phyloP scores from a whole-genome alignment of 768 basidiomycete species.

The Grammothele lineata region DNA sequence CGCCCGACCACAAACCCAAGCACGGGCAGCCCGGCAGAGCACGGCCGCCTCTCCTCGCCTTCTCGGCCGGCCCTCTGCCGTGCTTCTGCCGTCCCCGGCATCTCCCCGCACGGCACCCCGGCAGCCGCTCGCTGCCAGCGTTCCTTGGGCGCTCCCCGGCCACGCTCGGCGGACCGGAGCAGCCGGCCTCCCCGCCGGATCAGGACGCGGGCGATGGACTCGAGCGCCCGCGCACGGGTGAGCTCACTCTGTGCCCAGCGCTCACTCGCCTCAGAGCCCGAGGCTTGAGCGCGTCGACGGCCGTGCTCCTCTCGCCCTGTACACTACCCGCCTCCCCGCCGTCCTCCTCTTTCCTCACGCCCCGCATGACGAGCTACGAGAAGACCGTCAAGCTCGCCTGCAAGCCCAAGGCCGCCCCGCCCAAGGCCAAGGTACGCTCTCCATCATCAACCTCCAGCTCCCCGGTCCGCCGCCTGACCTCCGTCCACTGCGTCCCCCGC shows the following conservation, averaged over 20 bases:
- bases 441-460: neutral
- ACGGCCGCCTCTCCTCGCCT: no score
- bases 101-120: no score
- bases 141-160: no score
- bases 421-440: slow-evolving; percentile 84
- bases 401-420: slow-evolving; percentile 94
- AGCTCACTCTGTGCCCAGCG: no score
- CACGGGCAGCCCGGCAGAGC: no score
- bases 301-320: slow-evolving; percentile 5
- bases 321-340: slow-evolving; percentile 3
- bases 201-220: neutral
- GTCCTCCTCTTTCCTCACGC: neutral
- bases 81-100: no score
- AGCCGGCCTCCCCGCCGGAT: no score
- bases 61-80: no score
- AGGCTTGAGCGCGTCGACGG: neutral
- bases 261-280: no score
- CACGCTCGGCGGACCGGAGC: no score
- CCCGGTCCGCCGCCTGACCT: neutral
- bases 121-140: no score
- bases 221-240: neutral
- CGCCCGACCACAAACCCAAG: no score
- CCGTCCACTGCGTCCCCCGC: neutral
- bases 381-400: slow-evolving; percentile 95
- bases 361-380: slow-evolving; percentile 56